phyloP scores from a whole-genome alignment of 2,329 filamentous ascomycete species.

The Sporothrix variecibatus region DNA sequence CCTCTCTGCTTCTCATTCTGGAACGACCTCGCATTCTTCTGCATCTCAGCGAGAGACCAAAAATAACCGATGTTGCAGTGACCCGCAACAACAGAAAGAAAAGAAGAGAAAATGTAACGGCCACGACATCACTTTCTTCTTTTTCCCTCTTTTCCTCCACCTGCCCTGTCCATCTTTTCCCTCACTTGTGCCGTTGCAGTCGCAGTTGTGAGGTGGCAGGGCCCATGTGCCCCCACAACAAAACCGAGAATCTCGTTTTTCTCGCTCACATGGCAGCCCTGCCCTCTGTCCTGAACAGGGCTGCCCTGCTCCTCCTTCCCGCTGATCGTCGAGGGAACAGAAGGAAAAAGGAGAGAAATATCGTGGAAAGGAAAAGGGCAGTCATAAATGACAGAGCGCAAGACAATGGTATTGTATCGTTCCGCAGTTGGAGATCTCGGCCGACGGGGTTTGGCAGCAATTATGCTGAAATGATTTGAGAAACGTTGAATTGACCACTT shows the following conservation, averaged over 20 bases:
- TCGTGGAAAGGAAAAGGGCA: background rate
- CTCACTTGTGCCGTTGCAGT: background rate
- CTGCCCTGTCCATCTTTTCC: background rate
- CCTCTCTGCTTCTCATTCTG: background rate
- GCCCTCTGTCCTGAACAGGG: no score
- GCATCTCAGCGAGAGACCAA: background rate
- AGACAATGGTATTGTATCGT: background rate
- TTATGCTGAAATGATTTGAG: no score
- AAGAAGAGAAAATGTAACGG: background rate
- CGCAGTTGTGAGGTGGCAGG: no score
- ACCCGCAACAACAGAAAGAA: background rate
- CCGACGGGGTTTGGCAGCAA: no score
- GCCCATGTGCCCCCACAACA: no score
- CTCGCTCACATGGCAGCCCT: conserved; percentile 9
- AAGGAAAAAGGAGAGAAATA: background rate
- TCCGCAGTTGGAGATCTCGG: background rate
- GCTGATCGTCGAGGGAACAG: background rate
- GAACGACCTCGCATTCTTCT: background rate
- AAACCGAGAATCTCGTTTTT: no score
- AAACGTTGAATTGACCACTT: no score
- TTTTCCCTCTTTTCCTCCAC: background rate
- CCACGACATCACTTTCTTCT: background rate
- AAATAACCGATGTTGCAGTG: background rate
- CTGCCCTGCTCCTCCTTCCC: no score
- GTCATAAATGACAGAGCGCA: background rate